Evolutionary conservation across 129 eudicot species (phyloP), one percentile per base, ranked within the genome.

Genomic region (sunflower (Helianthus annuus)): DNA sequence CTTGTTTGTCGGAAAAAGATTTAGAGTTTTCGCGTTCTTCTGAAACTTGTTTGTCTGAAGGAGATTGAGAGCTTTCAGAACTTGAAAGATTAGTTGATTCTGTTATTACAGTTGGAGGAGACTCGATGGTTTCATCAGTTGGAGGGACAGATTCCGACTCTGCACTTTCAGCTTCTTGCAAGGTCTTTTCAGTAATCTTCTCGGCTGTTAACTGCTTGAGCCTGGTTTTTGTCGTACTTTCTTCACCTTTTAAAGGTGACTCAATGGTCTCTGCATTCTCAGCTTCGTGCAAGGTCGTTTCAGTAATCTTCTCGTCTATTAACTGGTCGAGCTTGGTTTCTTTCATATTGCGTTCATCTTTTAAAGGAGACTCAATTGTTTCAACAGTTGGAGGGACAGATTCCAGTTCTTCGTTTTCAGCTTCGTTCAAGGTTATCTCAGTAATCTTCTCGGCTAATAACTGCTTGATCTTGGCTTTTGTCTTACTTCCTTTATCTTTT

Each of bases 341-440:
- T 13, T 44, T 79, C 34, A 48, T 77, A 68, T 48, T 36, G n/a
- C 64, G 83, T 60, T 74, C 79, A 75, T 77, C 70, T 57, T 77
- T 69, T 45, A 58, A 67, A 66, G 81, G 72, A 42, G 76, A 78
- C 59, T 81, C 64, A 66, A 66, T 64, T 56, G 19, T 38, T 32
- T 58, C 67, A 29, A 59, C 81, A 42, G 36, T 54, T 38, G 64
- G 68, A 42, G 72, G 24, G n/a, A 49, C 64, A 7, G 46, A 10
- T 68, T 76, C 82, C 14, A 70, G 3, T 12, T 13, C 59, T n/a
- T 36, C 64, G 10, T 64, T 61, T 75, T 74, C 80, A 39, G 75
- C 70, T 53, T 85, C 83, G 34, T 77, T 77, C 78, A 83, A 72
- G 8, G 69, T 85, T 79, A 79, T 87, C 84, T 82, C 91, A 34